Evolutionary conservation across 306 rosid species (phyloP).

Genomic region (Vigna hirtella): DNA sequence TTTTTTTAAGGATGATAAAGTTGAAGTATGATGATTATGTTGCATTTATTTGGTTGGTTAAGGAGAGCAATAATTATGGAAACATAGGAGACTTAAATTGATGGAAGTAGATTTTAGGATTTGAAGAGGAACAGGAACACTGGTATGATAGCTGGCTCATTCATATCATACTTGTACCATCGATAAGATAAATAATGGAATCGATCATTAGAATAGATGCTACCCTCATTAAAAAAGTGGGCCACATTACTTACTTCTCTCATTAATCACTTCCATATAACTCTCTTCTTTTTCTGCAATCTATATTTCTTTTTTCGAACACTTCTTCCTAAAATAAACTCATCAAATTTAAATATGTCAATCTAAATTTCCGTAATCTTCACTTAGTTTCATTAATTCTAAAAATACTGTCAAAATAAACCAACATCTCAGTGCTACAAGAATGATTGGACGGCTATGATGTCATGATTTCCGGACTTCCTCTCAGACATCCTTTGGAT

Average conservation of each 20-base stretch:
- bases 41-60: conserved; percentile 36
- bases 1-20: too few relatives aligned
- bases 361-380: too few relatives aligned
- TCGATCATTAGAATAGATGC: conserved; percentile 39
- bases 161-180: conserved; percentile 23
- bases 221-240: conserved; percentile 36
- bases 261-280: not conserved
- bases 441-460: conserved; percentile 84
- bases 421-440: conserved; percentile 27
- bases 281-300: not conserved
- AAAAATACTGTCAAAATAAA: conserved; percentile 2
- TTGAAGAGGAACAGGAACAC: not conserved
- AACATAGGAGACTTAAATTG: conserved; percentile 9
- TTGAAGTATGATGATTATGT: conserved; percentile 2
- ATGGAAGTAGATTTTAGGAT: conserved; percentile 15
- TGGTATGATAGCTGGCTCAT: conserved; percentile 29
- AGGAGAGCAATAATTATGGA: conserved; percentile 8
- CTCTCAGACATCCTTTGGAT: not conserved
- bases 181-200: conserved; percentile 44
- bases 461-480: conserved; percentile 67
- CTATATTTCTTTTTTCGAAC: not conserved
- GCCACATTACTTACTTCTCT: conserved; percentile 11
- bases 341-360: not conserved
- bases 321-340: not conserved
- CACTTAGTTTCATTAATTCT: not conserved